These are phyloP conservation scores for Pulveroboletus sp. DNA, from an alignment of 768 basidiomycete genomes.

Conservation along the genomic window DNA sequence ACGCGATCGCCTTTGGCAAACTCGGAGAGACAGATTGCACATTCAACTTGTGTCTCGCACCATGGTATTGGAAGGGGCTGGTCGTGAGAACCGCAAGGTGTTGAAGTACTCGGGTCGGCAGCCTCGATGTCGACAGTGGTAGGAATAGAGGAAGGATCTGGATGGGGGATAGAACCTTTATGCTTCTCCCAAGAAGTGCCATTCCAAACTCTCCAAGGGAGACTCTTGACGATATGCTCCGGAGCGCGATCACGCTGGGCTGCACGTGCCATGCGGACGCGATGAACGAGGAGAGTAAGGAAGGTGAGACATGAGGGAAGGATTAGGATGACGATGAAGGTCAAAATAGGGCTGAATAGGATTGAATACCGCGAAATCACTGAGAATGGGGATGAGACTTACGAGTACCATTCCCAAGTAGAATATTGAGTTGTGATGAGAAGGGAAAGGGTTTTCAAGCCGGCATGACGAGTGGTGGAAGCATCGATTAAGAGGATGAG, in stretches of 20 bases:
- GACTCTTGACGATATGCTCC: constrained; percentile 67
- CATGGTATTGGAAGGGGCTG: constrained; percentile 47
- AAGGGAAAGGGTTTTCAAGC: constrained; percentile 68
- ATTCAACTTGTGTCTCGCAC: constrained; percentile 82
- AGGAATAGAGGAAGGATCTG: constrained; percentile 21
- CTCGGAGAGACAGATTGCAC: constrained; percentile 87
- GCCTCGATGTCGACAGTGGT: constrained; percentile 37
- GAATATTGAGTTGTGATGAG: constrained; percentile 76
- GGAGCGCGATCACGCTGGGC: constrained; percentile 83
- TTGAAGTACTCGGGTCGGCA: constrained; percentile 23
- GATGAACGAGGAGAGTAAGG: constrained; percentile 83
- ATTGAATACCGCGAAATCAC: constrained; percentile 4
- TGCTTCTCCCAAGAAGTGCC: constrained; percentile 80
- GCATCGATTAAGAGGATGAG: constrained; percentile 63
- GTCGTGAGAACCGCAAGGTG: constrained; percentile 25
- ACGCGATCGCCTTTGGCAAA: constrained; percentile 88
- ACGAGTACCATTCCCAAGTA: constrained; percentile 94
- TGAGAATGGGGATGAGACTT: constrained; percentile 21
- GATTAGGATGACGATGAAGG: constrained; percentile 82
- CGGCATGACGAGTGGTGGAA: constrained; percentile 78
- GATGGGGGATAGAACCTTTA: constrained; percentile 31
- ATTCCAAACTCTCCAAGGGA: constrained; percentile 84
- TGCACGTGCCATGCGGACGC: constrained; percentile 76
- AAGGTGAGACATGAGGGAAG: constrained; percentile 89
- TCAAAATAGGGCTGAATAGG: constrained; percentile 65